phyloP scores from a whole-genome alignment of 2,329 filamentous ascomycete genomes.

The Aspergillus novoparasiticus region DNA sequence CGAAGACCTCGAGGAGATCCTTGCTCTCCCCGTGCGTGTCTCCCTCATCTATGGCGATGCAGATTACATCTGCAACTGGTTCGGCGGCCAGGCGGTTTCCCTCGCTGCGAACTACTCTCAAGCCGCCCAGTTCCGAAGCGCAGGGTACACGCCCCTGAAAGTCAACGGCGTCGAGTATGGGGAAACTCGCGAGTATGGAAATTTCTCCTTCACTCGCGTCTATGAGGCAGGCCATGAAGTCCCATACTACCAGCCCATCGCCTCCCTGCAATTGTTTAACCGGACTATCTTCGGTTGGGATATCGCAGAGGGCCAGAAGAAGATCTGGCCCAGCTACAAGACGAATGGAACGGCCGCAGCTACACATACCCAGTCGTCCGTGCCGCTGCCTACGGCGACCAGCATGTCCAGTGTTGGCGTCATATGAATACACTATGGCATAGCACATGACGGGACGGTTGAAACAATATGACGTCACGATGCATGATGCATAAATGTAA shows the following conservation, averaged over 20 bases:
- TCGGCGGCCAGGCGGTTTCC: conserved; percentile 75
- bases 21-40: conserved; percentile 65
- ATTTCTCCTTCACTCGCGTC: conserved; percentile 68
- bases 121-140: conserved; percentile 60
- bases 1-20: conserved; percentile 60
- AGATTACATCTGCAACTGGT: conserved; percentile 59
- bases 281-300: conserved; percentile 61
- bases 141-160: conserved; percentile 73
- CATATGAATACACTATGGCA: background rate
- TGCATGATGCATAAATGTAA: conserved; percentile 1
- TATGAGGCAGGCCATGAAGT: conserved; percentile 69
- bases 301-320: conserved; percentile 54
- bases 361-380: conserved; percentile 49
- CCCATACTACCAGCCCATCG: conserved; percentile 60
- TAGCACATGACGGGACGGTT: background rate
- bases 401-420: conserved; percentile 10
- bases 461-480: background rate
- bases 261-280: conserved; percentile 62
- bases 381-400: conserved; percentile 33
- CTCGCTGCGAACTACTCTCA: conserved; percentile 59
- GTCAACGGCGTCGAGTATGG: conserved; percentile 69
- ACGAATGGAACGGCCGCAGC: conserved; percentile 45
- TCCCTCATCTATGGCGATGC: conserved; percentile 71
- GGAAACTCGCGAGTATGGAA: conserved; percentile 74
- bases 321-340: conserved; percentile 37